Conservation (phyloP, 305 asterid species). For the Ruellia speciosa region DNA sequence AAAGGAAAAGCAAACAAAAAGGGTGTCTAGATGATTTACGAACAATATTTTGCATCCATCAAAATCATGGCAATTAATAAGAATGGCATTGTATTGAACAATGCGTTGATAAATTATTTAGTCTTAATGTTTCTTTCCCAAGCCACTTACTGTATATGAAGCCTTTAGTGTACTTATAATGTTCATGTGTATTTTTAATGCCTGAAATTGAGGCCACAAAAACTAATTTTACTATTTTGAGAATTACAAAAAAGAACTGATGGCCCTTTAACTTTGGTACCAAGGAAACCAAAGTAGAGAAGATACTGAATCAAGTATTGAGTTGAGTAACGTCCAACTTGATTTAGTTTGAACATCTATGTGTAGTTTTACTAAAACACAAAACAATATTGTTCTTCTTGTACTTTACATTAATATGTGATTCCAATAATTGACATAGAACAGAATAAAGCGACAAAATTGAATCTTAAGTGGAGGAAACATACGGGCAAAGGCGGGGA, state of each 20-base stretch:
- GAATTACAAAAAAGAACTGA: too few relatives aligned
- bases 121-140: not conserved
- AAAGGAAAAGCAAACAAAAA: too few relatives aligned
- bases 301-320: too few relatives aligned
- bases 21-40: not conserved
- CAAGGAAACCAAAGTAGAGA: too few relatives aligned
- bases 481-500: slow-evolving; percentile 74
- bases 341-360: too few relatives aligned
- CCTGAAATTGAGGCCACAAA: too few relatives aligned
- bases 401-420: not conserved
- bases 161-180: not conserved
- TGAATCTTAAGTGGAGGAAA: not conserved
- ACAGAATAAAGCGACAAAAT: not conserved
- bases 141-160: not conserved
- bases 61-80: not conserved
- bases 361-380: too few relatives aligned
- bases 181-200: too few relatives aligned
- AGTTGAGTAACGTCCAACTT: too few relatives aligned
- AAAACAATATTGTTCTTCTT: too few relatives aligned
- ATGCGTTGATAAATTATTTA: not conserved
- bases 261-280: too few relatives aligned
- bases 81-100: not conserved
- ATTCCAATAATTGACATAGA: not conserved
- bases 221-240: too few relatives aligned
- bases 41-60: not conserved